Base-by-base conservation (phyloP, 495 filamentous ascomycete genomes). In the Neurospora pannonica region DNA sequence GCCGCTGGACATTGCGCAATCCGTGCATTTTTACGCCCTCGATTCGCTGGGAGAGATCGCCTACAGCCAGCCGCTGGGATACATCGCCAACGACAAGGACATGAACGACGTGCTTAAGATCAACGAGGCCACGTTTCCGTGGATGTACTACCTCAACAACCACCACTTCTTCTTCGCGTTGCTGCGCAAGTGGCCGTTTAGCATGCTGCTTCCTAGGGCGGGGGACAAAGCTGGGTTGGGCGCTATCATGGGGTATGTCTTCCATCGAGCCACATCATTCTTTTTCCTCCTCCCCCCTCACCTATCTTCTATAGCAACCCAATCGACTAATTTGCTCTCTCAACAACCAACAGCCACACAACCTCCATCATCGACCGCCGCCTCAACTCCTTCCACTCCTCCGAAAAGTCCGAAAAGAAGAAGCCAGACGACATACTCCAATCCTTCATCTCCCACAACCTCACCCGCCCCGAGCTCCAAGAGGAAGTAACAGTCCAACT, bases 21-120 rank as follows among this genome's bases (percentile, higher is more conserved):
- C 87, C 85, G 82, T 84, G 75, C 76, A 79, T 67, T 82, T 78
- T 71, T 87, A 89, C 77, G 88, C 89, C 7, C 88, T 91, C 75
- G 92, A 93, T 75, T 85, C 90, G 2, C 89, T 93, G 72, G 87
- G 87, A 13, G 87, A 91, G 75, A 82, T 92, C 40, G 89, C 87
- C 10, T 90, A 90, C 77, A 90, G 90, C 15, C 81, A 86, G 39
- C 85, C 90, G 1, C 85, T 92, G 28, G 90, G 91, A 17, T 92
- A 88, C 76, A 81, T 92, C 4, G 83, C 87, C 54, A 84, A 83
- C 71, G 90, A 89, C 37, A 80, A 83, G 7, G 91, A 93, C 76
- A 83, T 88, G 38, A 83, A 85, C 43, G 84, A 86, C 34, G 83
- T 92, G 9, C 86, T 90, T 60, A 80, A 86, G 62, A 82, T 83